These are phyloP conservation scores for Neurospora tetraspora DNA, from an alignment of 495 filamentous ascomycete species.

Conservation along the genomic window DNA sequence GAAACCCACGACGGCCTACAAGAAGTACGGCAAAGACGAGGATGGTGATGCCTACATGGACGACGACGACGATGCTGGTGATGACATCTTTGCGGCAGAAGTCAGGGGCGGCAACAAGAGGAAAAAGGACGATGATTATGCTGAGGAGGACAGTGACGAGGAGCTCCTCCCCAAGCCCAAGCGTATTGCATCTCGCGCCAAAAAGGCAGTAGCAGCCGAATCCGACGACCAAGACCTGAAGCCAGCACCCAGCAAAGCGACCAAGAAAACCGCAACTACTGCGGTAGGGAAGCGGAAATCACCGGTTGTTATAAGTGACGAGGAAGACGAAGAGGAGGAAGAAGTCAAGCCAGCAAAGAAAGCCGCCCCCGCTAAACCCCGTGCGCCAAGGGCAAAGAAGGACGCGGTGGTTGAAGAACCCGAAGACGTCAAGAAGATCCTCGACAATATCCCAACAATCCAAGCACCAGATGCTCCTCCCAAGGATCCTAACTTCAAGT, in stretches of 20 bases:
- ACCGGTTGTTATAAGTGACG: slow-evolving; percentile 24
- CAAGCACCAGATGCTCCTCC: slow-evolving; percentile 73
- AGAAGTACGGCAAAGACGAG: slow-evolving; percentile 22
- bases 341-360: slow-evolving; percentile 43
- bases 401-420: slow-evolving; percentile 42
- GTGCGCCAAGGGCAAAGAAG: slow-evolving; percentile 50
- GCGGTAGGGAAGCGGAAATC: slow-evolving; percentile 37
- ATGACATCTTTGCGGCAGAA: slow-evolving; percentile 64
- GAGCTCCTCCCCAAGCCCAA: slow-evolving; percentile 43
- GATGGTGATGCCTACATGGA: slow-evolving; percentile 45
- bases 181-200: slow-evolving; percentile 28
- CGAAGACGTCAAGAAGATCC: slow-evolving; percentile 69
- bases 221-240: slow-evolving; percentile 32
- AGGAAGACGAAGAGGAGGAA: slow-evolving; percentile 37
- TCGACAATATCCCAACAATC: slow-evolving; percentile 77
- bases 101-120: slow-evolving; percentile 45
- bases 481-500: slow-evolving; percentile 55
- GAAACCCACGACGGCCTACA: slow-evolving; percentile 19
- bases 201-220: slow-evolving; percentile 30
- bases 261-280: slow-evolving; percentile 31
- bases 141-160: slow-evolving; percentile 50
- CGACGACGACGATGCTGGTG: slow-evolving; percentile 54
- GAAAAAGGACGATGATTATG: slow-evolving; percentile 63
- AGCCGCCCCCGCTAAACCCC: slow-evolving; percentile 50
- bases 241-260: slow-evolving; percentile 19